Percentiles rank a stretch among this genome's conserved stretches.
phyloP scores from a whole-genome alignment of 2,329 filamentous ascomycete species.

The Trichoderma polysporum region DNA sequence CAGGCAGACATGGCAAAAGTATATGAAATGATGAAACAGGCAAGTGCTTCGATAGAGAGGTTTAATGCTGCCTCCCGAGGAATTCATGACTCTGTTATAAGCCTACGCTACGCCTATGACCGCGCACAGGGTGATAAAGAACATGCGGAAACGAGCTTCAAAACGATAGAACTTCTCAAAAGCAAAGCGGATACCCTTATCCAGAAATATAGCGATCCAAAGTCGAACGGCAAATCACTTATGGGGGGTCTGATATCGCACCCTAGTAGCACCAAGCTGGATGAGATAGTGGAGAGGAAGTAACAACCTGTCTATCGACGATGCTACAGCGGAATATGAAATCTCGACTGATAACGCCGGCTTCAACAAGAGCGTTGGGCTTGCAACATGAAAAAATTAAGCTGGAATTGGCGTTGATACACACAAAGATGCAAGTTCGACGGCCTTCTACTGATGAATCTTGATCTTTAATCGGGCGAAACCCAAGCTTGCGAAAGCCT shows the following conservation, averaged over 20 bases:
- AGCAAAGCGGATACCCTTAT: background rate
- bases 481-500: background rate
- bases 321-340: too few species aligned
- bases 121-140: background rate
- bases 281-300: background rate
- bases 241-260: background rate
- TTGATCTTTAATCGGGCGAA: background rate
- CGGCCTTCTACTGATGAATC: too few species aligned
- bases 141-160: background rate
- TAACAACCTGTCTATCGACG: accelerated
- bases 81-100: background rate
- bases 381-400: background rate
- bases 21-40: background rate
- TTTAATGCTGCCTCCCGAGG: background rate
- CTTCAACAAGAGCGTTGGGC: background rate
- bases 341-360: too few species aligned
- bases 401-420: background rate
- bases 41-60: background rate
- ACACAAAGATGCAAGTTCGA: background rate
- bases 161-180: background rate
- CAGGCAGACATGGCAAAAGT: background rate
- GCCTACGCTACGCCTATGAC: background rate
- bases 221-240: too few species aligned
- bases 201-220: background rate
- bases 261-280: background rate